phyloP scores from a whole-genome alignment of 129 eudicot genomes.

The Escallonia herrerae region DNA sequence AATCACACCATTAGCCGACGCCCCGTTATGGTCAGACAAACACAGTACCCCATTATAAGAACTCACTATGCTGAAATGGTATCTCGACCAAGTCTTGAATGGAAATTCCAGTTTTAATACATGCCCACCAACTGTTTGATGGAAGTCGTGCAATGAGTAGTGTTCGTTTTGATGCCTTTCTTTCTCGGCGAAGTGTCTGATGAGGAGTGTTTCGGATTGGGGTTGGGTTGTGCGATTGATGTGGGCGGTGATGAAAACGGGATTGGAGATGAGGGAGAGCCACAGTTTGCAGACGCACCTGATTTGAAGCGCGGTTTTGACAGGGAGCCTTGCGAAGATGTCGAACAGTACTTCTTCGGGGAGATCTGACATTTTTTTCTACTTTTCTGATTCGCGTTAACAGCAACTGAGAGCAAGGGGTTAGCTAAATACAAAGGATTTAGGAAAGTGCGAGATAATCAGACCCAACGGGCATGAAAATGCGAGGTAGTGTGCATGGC shows the following conservation, averaged over 20 bases:
- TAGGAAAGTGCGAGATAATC: no score
- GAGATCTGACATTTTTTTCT: neutral
- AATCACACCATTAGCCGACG: neutral
- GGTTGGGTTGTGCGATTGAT: constrained; percentile 3
- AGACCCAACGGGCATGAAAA: no score
- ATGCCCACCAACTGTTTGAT: neutral
- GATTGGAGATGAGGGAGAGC: constrained; percentile 25
- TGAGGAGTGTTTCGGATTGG: constrained; percentile 12
- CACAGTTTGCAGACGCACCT: constrained; percentile 45
- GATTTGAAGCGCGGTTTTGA: constrained; percentile 35
- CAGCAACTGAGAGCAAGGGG: no score
- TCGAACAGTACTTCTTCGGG: neutral
- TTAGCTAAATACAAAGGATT: no score
- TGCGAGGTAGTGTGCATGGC: no score
- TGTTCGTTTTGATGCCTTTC: neutral
- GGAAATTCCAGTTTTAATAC: constrained; percentile 12
- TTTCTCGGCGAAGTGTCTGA: constrained; percentile 9
- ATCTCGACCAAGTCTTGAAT: constrained; percentile 4
- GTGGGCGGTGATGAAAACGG: constrained; percentile 39
- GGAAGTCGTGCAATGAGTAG: constrained; percentile 1
- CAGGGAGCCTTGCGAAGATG: constrained; percentile 22
- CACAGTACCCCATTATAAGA: constrained; percentile 47
- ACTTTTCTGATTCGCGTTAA: neutral
- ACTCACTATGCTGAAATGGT: constrained; percentile 20
- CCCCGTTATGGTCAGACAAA: constrained; percentile 13